These are phyloP conservation scores for Penicillium brasilianum DNA, from an alignment of 2,329 filamentous ascomycete genomes.

Conservation along the genomic window DNA sequence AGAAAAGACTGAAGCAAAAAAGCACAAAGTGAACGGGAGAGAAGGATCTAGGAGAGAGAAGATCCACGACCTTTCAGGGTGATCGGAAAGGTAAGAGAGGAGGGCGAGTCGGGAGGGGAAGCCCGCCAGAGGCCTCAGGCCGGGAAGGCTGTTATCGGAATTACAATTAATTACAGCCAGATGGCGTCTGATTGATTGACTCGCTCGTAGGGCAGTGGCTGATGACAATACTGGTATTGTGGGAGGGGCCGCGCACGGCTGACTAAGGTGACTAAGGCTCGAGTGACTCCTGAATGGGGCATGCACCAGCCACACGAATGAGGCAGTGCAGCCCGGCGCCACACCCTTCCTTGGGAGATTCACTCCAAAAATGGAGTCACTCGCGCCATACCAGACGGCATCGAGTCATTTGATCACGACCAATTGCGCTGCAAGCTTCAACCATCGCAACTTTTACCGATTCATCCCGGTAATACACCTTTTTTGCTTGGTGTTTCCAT, in stretches of 20 bases:
- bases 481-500: not conserved
- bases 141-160: not conserved
- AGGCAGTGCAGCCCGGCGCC: conserved; percentile 17
- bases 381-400: not conserved
- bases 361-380: not conserved
- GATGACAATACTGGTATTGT: not conserved
- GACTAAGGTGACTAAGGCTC: not conserved
- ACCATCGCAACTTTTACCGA: not conserved
- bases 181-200: not conserved
- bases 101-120: conserved; percentile 26
- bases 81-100: conserved; percentile 12
- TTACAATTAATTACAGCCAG: not conserved
- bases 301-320: conserved; percentile 10
- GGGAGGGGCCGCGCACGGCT: not conserved
- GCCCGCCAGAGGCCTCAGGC: conserved; percentile 12
- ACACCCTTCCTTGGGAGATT: conserved; percentile 1
- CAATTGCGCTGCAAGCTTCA: not conserved
- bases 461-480: not conserved
- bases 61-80: conserved; percentile 8
- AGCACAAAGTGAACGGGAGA: conserved; percentile 5
- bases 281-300: not conserved
- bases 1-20: conserved; percentile 15
- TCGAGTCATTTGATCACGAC: conserved; percentile 6
- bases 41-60: conserved; percentile 18
- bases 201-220: not conserved